Percentiles rank a stretch among this genome's conserved stretches.
phyloP scores from a whole-genome alignment of 2,329 filamentous ascomycete species.

The Geoglossum cookeanum region DNA sequence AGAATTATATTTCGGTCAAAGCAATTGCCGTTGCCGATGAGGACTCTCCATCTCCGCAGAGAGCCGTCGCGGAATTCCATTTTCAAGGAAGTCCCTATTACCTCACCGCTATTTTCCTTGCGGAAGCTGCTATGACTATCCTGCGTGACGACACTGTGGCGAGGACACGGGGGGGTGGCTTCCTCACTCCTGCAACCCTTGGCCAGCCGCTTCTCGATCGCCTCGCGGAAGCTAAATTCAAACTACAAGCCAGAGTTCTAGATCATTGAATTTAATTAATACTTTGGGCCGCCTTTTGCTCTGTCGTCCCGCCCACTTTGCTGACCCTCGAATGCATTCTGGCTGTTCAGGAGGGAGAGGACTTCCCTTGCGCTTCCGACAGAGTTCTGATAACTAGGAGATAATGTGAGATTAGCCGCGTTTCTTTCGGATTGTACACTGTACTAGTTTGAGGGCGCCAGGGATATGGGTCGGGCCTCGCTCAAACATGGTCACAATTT shows the following conservation, averaged over 20 bases:
- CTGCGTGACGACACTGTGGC: constrained; percentile 39
- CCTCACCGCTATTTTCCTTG: constrained; percentile 31
- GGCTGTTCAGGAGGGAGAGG: not conserved
- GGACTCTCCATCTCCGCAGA: constrained; percentile 17
- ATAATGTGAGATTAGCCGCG: not conserved
- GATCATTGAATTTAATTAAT: not conserved
- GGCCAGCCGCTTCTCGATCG: constrained; percentile 48
- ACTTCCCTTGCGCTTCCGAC: constrained; percentile 14
- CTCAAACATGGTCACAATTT: constrained; percentile 4
- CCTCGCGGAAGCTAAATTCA: constrained; percentile 40
- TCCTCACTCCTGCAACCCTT: constrained; percentile 53
- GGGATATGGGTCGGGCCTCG: no score
- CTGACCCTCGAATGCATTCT: not conserved
- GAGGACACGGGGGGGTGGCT: constrained; percentile 39
- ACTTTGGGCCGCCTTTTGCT: not conserved
- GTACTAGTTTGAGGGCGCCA: no score
- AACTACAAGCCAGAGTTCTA: constrained; percentile 35
- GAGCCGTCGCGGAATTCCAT: constrained; percentile 23
- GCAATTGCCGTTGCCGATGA: constrained; percentile 27
- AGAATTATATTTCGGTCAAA: constrained; percentile 24
- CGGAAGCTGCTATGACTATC: constrained; percentile 45
- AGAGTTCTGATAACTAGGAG: constrained; percentile 13
- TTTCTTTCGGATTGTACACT: no score
- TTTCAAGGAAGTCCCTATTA: constrained; percentile 25
- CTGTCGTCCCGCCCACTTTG: not conserved